Percentiles rank a stretch among this genome's conserved stretches.
Evolutionary conservation across 2,329 filamentous ascomycete genomes (phyloP).

Genomic region (Cladosporium sp.): DNA sequence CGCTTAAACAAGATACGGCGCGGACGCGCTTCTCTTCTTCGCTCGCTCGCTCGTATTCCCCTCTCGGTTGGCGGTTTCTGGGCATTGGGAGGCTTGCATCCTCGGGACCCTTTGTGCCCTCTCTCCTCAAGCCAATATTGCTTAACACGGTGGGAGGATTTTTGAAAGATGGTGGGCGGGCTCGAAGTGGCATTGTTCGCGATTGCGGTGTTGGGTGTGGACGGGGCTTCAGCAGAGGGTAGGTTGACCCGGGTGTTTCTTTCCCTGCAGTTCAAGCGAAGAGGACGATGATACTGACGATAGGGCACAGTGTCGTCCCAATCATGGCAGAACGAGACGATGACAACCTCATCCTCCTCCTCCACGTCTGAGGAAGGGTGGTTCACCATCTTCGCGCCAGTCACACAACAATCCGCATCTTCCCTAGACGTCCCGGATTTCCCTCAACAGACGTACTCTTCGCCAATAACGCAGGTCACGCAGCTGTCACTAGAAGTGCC

Average conservation of each 20-base stretch:
- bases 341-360: background rate
- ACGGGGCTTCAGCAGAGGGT: background rate
- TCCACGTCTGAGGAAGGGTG: background rate
- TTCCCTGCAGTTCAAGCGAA: background rate
- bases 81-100: background rate
- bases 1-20: too few species aligned
- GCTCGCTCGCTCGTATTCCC: background rate
- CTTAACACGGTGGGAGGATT: background rate
- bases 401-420: background rate
- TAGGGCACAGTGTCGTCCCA: background rate
- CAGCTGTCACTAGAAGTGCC: background rate
- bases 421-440: background rate
- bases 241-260: background rate
- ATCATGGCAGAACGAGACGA: slow-evolving; percentile 5
- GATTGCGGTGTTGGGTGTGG: background rate
- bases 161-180: background rate
- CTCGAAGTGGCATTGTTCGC: background rate
- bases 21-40: background rate
- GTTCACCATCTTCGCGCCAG: slow-evolving; percentile 4
- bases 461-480: background rate
- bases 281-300: background rate
- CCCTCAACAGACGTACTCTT: background rate
- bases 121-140: slow-evolving; percentile 3
- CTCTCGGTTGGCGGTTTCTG: background rate
- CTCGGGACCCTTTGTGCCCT: background rate